Evolutionary conservation across 768 basidiomycete species (phyloP), one percentile per base, ranked within the genome.

Genomic region (Leucocoprinus sp.): DNA sequence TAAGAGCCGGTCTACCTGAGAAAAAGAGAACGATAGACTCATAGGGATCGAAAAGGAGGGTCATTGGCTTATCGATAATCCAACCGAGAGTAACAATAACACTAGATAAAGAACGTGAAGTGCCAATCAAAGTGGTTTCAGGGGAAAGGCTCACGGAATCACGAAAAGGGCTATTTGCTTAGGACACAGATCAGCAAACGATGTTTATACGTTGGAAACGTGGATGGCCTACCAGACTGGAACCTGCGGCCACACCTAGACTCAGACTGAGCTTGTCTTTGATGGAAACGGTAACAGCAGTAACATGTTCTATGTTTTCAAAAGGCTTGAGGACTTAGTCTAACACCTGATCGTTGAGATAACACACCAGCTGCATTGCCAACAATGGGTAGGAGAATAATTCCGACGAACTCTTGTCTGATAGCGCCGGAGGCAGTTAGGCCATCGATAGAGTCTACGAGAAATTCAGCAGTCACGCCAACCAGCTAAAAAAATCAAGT

Each of bases 91-190:
- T 71, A 23, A 88, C 75, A 52, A 87, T 82, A 54, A 88, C 81
- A 43, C 75, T 87, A 54, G 11, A n/a, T 28, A 38, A 21, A 3
- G 37, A 24, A 35, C 44, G 42, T 21, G 31, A n/a, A 28, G 14
- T 37, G n/a, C 8, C 38, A 8, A 21, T 6, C 2, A 1, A 19
- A 14, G 18, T 27, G 17, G 41, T n/a, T 38, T 15, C 29, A 14
- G 18, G 7, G 7, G 12, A 35, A 18, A 46, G 18, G 70, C 80
- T 56, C 50, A 86, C 76, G 91, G 84, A 62, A 95, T 78, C 59
- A 96, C 78, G 58, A 93, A 78, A 52, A 93, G 73, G 1, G 86
- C 79, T 49, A 84, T 84, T 83, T 89, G 86, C 81, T 90, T n/a
- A 21, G 49, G 6, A 36, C 48, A 14, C 35, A n/a, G 23, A 46